These are phyloP conservation scores for Euphrasia confusa DNA, from an alignment of 257 asterid species.

Conservation along the genomic window DNA sequence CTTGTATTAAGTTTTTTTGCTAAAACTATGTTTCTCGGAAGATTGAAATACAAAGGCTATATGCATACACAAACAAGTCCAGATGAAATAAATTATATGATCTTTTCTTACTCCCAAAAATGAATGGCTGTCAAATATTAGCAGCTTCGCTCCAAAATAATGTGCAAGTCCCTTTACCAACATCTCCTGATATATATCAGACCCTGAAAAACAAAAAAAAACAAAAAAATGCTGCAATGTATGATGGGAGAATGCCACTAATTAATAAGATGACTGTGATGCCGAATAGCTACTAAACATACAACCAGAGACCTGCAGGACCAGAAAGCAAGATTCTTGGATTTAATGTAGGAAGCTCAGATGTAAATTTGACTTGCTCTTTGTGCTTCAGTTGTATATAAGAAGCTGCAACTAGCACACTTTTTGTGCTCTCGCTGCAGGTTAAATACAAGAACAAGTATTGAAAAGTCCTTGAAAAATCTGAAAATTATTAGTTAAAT, in stretches of 20 bases:
- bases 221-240: not conserved
- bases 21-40: not conserved
- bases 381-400: constrained; percentile 73
- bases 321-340: constrained; percentile 89
- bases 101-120: constrained; percentile 60
- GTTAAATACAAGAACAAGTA: constrained; percentile 23
- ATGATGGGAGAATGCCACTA: constrained; percentile 15
- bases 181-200: constrained; percentile 91
- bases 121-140: constrained; percentile 65
- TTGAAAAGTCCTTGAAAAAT: constrained; percentile 20
- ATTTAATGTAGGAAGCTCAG: constrained; percentile 74
- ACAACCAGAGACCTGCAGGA: constrained; percentile 68
- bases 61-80: constrained; percentile 23
- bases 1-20: not conserved
- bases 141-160: constrained; percentile 78
- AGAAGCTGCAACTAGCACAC: constrained; percentile 77
- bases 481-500: constrained; percentile 16
- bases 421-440: constrained; percentile 84
- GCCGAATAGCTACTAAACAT: constrained; percentile 6
- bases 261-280: constrained; percentile 5
- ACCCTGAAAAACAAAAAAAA: constrained; percentile 49
- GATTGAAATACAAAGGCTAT: constrained; percentile 1
- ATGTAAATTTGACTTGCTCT: constrained; percentile 60
- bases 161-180: constrained; percentile 86
- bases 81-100: constrained; percentile 9